Conservation (phyloP, 1,139 yeast genomes). For the Candida frijolesensis region DNA sequence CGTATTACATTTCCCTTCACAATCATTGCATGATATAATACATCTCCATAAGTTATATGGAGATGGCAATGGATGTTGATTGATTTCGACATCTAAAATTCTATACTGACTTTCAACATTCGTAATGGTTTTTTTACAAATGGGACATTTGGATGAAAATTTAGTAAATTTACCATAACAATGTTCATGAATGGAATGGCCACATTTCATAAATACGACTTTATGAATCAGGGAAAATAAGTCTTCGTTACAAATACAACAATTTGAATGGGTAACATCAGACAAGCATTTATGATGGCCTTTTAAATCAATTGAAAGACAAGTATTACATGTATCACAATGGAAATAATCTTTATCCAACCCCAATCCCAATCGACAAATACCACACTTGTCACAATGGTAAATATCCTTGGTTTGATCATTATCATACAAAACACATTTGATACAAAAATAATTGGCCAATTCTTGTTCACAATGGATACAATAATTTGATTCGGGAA, state of each 20-base stretch:
- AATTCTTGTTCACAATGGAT: slow-evolving; percentile 63
- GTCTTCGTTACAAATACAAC: slow-evolving; percentile 92
- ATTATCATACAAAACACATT: slow-evolving; percentile 82
- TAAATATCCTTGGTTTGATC: slow-evolving; percentile 80
- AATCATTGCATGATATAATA: slow-evolving; percentile 82
- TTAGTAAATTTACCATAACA: slow-evolving; percentile 81
- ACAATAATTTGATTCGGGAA: slow-evolving; percentile 67
- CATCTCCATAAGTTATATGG: slow-evolving; percentile 81
- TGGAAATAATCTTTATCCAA: slow-evolving; percentile 88
- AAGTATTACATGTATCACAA: slow-evolving; percentile 87
- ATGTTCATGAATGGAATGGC: slow-evolving; percentile 87
- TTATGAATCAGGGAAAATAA: slow-evolving; percentile 84
- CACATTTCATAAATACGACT: slow-evolving; percentile 92
- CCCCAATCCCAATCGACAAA: slow-evolving; percentile 88
- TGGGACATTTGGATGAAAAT: slow-evolving; percentile 87
- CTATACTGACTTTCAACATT: slow-evolving; percentile 90
- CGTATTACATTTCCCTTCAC: slow-evolving; percentile 79
- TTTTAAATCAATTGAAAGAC: slow-evolving; percentile 78
- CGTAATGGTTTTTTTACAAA: slow-evolving; percentile 79
- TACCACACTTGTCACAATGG: slow-evolving; percentile 92
- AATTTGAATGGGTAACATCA: slow-evolving; percentile 85
- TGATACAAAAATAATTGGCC: slow-evolving; percentile 76
- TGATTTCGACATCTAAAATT: slow-evolving; percentile 80
- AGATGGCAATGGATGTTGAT: slow-evolving; percentile 73
- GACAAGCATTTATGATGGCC: slow-evolving; percentile 82